A percentile compares a stretch with the other conserved stretches of the same genome.
These are phyloP conservation scores for Austroboletus rostrupii DNA, from an alignment of 1,284 basidiomycete genomes.

Conservation along the genomic window DNA sequence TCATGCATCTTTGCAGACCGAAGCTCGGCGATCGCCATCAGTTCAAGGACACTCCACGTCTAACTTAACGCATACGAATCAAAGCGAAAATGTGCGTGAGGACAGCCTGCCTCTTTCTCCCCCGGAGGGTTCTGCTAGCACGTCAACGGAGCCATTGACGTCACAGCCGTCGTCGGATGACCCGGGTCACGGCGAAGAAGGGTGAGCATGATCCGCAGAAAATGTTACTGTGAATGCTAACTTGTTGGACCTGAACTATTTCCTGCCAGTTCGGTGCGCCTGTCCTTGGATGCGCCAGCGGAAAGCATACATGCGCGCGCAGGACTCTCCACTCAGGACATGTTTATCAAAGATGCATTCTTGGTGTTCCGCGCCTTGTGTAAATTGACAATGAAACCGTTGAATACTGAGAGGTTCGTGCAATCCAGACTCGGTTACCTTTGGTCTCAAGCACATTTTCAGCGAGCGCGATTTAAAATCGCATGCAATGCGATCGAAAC, in stretches of 20 bases:
- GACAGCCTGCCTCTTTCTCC: conserved; percentile 1
- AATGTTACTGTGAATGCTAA: conserved; percentile 7
- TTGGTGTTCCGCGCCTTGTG: conserved; percentile 93
- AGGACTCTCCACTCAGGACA: conserved; percentile 62
- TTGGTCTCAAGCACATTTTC: conserved; percentile 12
- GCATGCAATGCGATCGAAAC: conserved; percentile 92
- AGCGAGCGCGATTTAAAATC: conserved; percentile 92
- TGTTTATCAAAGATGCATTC: conserved; percentile 95
- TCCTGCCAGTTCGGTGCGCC: conserved; percentile 6
- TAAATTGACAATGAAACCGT: conserved; percentile 96
- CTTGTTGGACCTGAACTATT: conserved; percentile 3
- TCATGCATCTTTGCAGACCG: conserved; percentile 5
- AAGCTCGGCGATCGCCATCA: conserved; percentile 12
- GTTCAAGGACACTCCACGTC: conserved; percentile 3
- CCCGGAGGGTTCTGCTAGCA: conserved; percentile 2
- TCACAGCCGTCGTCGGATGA: conserved; percentile 6
- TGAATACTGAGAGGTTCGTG: conserved; percentile 84
- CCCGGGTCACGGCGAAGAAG: conserved; percentile 13
- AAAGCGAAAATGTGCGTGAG: conserved; percentile 4
- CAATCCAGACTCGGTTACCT: neutral
- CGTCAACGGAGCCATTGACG: neutral
- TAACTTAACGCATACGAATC: conserved; percentile 2
- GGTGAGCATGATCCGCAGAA: conserved; percentile 17
- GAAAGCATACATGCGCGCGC: conserved; percentile 14
- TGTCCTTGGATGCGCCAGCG: conserved; percentile 7